Evolutionary conservation across 129 eudicot species (phyloP).

Genomic region (Erigeron canadensis): DNA sequence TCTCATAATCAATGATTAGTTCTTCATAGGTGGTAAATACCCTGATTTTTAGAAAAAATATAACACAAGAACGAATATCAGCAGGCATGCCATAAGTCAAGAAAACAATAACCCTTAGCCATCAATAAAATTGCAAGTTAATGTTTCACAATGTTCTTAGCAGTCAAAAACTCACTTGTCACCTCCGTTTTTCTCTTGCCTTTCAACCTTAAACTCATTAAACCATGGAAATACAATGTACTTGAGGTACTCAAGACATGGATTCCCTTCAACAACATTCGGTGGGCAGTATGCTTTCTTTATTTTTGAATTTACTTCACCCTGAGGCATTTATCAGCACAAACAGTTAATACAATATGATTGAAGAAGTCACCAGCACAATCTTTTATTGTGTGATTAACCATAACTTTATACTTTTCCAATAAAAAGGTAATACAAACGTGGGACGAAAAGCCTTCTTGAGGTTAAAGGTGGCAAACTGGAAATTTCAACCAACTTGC

Average conservation of each 20-base stretch:
- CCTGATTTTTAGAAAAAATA: slow-evolving; percentile 32
- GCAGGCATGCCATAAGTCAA: not conserved
- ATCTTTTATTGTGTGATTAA: not conserved
- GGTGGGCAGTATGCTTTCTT: slow-evolving; percentile 95
- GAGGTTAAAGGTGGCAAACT: not conserved
- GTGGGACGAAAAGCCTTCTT: not conserved
- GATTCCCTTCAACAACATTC: slow-evolving; percentile 57
- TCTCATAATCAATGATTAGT: slow-evolving; percentile 53
- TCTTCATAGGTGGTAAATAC: slow-evolving; percentile 54
- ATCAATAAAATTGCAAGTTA: not conserved
- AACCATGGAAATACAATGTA: slow-evolving; percentile 80
- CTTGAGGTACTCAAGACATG: slow-evolving; percentile 75
- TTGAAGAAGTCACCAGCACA: not conserved
- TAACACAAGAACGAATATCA: not conserved
- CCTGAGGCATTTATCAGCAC: slow-evolving; percentile 41
- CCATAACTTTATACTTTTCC: not conserved
- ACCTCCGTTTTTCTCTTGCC: slow-evolving; percentile 78
- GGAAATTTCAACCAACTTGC: not conserved
- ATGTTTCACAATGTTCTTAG: not conserved
- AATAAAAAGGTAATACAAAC: not conserved
- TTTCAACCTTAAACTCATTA: slow-evolving; percentile 62
- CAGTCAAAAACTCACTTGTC: slow-evolving; percentile 55
- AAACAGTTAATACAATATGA: not conserved
- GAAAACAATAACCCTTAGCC: too few species aligned
- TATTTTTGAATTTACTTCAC: slow-evolving; percentile 72